Percentiles rank a stretch among this genome's conserved stretches.
Conservation (phyloP, 768 basidiomycete species). For the Kockovaella imperatae region DNA sequence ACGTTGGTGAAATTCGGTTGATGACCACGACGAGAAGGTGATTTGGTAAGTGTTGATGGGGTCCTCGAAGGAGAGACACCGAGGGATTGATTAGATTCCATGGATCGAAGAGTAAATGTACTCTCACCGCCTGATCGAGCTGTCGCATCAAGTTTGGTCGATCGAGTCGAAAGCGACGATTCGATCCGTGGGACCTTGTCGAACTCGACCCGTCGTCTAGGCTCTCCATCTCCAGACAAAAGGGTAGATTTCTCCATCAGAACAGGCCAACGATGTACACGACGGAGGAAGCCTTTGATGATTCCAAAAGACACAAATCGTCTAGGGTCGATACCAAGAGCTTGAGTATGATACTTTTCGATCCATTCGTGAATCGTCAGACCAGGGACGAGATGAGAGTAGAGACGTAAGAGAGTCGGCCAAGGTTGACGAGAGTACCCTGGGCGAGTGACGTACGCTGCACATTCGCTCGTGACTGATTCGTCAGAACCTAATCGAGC, state of each 20-base stretch:
- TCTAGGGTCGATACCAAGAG: constrained; percentile 74
- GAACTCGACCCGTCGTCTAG: constrained; percentile 30
- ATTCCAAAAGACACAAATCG: constrained; percentile 97
- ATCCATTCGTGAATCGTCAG: constrained; percentile 84
- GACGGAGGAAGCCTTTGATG: constrained; percentile 92
- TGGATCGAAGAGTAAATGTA: constrained; percentile 32
- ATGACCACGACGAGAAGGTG: neutral
- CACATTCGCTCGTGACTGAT: constrained; percentile 83
- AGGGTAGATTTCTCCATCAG: constrained; percentile 41
- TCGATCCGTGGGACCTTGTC: constrained; percentile 22
- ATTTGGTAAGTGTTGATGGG: constrained; percentile 7
- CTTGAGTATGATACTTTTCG: constrained; percentile 61
- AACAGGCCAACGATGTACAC: constrained; percentile 89
- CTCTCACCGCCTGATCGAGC: constrained; percentile 23
- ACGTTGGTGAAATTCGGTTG: constrained; percentile 1
- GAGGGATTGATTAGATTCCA: constrained; percentile 21
- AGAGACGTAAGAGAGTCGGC: constrained; percentile 76
- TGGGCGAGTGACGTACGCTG: constrained; percentile 75
- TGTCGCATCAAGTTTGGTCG: constrained; percentile 10
- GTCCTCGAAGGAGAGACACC: constrained; percentile 15
- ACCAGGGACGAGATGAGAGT: constrained; percentile 76
- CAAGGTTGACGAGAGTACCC: constrained; percentile 70
- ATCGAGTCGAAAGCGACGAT: constrained; percentile 13
- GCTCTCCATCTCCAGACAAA: no score
- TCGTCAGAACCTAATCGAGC: constrained; percentile 78